Evolutionary conservation across 2,329 filamentous ascomycete species (phyloP).

Genomic region (Dactylellina cionopaga): DNA sequence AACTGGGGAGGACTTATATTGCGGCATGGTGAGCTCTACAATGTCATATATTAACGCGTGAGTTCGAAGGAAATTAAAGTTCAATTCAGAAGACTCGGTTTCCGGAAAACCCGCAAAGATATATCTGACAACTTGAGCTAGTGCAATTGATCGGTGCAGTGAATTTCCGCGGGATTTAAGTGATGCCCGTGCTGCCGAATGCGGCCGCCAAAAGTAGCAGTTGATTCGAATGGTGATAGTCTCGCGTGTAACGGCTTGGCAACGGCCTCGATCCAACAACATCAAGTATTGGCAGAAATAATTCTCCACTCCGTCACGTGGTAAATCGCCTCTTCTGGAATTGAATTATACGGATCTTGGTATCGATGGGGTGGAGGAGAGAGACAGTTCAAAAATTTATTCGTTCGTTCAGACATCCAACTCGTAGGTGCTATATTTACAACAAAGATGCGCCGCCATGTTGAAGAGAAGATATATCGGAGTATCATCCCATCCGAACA

Average conservation of each 20-base stretch:
- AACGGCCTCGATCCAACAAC: too few relatives aligned
- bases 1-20: conserved; percentile 35
- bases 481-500: background rate
- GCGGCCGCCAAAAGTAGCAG: background rate
- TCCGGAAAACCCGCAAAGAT: background rate
- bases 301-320: too few relatives aligned
- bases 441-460: too few relatives aligned
- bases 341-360: too few relatives aligned
- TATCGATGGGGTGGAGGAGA: too few relatives aligned
- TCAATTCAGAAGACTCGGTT: background rate
- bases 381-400: too few relatives aligned
- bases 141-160: background rate
- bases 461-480: background rate
- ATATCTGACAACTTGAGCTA: background rate
- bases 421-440: too few relatives aligned
- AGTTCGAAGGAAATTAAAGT: background rate
- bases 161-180: background rate
- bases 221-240: too few relatives aligned
- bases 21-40: conserved; percentile 31
- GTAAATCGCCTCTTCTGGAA: too few relatives aligned
- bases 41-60: too few relatives aligned
- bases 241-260: background rate
- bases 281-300: too few relatives aligned
- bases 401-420: too few relatives aligned
- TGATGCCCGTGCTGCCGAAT: conserved; percentile 1